phyloP scores from a whole-genome alignment of 1,139 yeast species.

The Wickerhamiella pararugosa region DNA sequence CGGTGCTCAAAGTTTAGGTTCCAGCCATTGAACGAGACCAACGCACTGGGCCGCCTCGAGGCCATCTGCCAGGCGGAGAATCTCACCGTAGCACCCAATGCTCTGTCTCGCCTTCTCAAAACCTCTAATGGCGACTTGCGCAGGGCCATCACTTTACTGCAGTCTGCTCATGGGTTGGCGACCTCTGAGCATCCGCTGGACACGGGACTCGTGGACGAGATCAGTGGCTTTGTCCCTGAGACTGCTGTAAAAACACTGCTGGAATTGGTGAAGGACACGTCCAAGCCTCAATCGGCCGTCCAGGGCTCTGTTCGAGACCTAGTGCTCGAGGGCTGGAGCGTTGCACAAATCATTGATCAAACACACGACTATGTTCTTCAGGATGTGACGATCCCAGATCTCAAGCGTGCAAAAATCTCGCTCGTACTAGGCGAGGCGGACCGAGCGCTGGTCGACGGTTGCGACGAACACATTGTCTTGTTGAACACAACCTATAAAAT shows the following conservation, averaged over 20 bases:
- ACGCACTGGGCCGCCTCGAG: constrained; percentile 53
- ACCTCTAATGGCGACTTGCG: constrained; percentile 83
- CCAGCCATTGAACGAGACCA: constrained; percentile 53
- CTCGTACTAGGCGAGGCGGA: constrained; percentile 60
- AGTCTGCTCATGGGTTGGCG: constrained; percentile 50
- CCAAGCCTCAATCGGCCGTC: constrained; percentile 16
- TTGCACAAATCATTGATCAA: constrained; percentile 62
- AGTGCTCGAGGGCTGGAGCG: constrained; percentile 74
- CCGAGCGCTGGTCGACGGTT: constrained; percentile 60
- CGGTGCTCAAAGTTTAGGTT: constrained; percentile 93
- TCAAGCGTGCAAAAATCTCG: constrained; percentile 51
- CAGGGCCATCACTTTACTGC: constrained; percentile 80
- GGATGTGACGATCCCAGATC: constrained; percentile 38
- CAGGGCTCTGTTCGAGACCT: constrained; percentile 35
- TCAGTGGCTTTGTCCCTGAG: constrained; percentile 77
- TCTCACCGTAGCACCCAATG: constrained; percentile 33
- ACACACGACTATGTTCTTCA: constrained; percentile 59
- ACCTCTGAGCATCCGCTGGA: constrained; percentile 23
- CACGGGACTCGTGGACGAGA: constrained; percentile 32
- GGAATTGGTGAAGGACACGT: constrained; percentile 21
- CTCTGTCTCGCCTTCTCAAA: constrained; percentile 43
- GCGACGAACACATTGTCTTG: constrained; percentile 80
- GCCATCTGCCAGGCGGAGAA: constrained; percentile 40
- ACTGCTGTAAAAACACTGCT: constrained; percentile 34
- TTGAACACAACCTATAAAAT: constrained; percentile 39